A percentile compares a stretch with the other conserved stretches of the same genome.
These are phyloP conservation scores for Pseudopithomyces chartarum DNA, from an alignment of 2,329 filamentous ascomycete species.

Conservation along the genomic window DNA sequence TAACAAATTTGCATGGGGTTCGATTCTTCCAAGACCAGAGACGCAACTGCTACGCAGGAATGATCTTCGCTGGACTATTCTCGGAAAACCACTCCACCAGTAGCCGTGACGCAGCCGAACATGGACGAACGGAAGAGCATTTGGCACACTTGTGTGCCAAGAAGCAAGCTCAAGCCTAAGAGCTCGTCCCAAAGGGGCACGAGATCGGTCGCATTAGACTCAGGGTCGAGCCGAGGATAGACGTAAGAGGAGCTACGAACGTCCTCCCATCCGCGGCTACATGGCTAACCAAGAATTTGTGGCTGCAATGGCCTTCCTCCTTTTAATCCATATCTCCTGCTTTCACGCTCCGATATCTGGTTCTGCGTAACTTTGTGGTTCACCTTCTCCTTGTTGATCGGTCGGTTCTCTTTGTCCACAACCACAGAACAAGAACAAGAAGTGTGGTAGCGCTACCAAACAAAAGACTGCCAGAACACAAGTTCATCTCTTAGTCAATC, in stretches of 20 bases:
- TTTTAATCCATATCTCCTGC: conserved; percentile 9
- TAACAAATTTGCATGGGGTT: background rate
- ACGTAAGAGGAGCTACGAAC: conserved; percentile 22
- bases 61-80: background rate
- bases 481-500: conserved; percentile 12
- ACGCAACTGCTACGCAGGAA: no score
- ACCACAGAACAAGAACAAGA: background rate
- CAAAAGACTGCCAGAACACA: conserved; percentile 15
- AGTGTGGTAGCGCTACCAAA: background rate
- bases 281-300: conserved; percentile 21
- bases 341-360: conserved; percentile 7
- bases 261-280: conserved; percentile 42
- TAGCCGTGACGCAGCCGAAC: conserved; percentile 38
- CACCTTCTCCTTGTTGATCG: conserved; percentile 12
- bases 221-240: conserved; percentile 40
- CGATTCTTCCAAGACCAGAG: no score
- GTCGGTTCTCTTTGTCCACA: conserved; percentile 24
- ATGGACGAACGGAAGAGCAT: conserved; percentile 25
- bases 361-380: conserved; percentile 4
- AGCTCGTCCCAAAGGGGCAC: conserved; percentile 20
- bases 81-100: conserved; percentile 15
- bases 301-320: conserved; percentile 26
- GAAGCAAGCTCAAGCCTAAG: conserved; percentile 16
- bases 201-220: conserved; percentile 25
- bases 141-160: conserved; percentile 33